Conservation (phyloP, 2,329 filamentous ascomycete species). For the Colletotrichum somersetense region DNA sequence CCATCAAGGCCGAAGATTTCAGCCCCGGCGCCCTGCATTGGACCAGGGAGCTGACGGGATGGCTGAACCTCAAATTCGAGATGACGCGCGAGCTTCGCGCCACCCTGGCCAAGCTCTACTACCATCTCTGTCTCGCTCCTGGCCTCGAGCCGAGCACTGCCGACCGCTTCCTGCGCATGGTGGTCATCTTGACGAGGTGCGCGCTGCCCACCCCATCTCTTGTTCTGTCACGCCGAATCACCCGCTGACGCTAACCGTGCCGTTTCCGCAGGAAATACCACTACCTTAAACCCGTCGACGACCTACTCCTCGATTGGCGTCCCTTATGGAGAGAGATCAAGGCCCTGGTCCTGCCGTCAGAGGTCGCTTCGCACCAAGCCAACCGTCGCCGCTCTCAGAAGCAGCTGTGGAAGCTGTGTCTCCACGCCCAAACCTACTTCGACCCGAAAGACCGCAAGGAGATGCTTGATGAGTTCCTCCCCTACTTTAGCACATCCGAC, state of each 20-base stretch:
- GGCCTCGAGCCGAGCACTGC: conserved; percentile 85
- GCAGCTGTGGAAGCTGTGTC: conserved; percentile 86
- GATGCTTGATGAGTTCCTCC: conserved; percentile 84
- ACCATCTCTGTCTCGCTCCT: conserved; percentile 90
- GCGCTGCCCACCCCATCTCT: conserved; percentile 48
- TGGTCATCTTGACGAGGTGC: conserved; percentile 93
- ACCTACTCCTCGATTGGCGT: conserved; percentile 92
- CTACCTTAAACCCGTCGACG: conserved; percentile 90
- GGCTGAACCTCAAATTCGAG: conserved; percentile 98
- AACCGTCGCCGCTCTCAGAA: conserved; percentile 69
- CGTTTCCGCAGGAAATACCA: conserved; percentile 81
- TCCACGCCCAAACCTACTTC: conserved; percentile 92
- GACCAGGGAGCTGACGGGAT: conserved; percentile 95
- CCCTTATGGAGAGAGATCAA: conserved; percentile 95
- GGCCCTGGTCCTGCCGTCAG: conserved; percentile 86
- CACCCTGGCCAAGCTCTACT: conserved; percentile 90
- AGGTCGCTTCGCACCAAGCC: conserved; percentile 76
- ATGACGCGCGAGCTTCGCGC: conserved; percentile 87
- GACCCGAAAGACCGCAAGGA: conserved; percentile 86
- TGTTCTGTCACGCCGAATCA: neutral
- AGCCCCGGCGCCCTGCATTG: conserved; percentile 93
- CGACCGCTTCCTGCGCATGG: conserved; percentile 96
- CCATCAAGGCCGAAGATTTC: conserved; percentile 93
- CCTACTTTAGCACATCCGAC: conserved; percentile 93
- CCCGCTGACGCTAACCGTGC: neutral